Conservation (phyloP, 106 monocot genomes). For the Acorus gramineus region DNA sequence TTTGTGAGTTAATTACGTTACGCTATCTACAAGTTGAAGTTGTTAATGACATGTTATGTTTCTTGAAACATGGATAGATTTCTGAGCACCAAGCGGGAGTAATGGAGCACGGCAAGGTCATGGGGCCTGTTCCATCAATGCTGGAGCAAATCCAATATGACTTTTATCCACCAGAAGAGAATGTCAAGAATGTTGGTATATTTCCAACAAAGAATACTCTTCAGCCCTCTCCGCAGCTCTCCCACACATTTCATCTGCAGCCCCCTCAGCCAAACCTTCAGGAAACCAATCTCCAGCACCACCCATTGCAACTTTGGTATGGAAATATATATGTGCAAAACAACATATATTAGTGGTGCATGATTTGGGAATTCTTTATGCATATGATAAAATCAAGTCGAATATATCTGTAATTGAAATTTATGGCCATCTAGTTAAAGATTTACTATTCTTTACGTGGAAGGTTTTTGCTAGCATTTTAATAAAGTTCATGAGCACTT, state of each 20-base stretch:
- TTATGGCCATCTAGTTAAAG: too few species aligned
- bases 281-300: slow-evolving; percentile 29
- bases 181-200: too few species aligned
- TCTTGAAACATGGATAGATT: neutral
- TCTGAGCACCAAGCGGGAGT: slow-evolving; percentile 8
- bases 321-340: neutral
- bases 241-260: slow-evolving; percentile 35
- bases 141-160: slow-evolving; percentile 16
- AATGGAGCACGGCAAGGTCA: slow-evolving; percentile 20
- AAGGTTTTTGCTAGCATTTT: too few species aligned
- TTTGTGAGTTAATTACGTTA: neutral
- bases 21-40: too few species aligned
- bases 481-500: too few species aligned
- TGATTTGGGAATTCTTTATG: too few species aligned
- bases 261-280: slow-evolving; percentile 57
- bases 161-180: slow-evolving; percentile 12
- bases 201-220: slow-evolving; percentile 16
- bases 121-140: slow-evolving; percentile 7
- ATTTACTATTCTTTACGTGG: too few species aligned
- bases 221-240: slow-evolving; percentile 31
- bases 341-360: too few species aligned
- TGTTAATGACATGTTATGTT: too few species aligned
- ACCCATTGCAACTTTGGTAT: slow-evolving; percentile 25
- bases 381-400: too few species aligned
- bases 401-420: too few species aligned